These are phyloP conservation scores for Mycena galopus DNA, from an alignment of 768 basidiomycete species.

Conservation along the genomic window DNA sequence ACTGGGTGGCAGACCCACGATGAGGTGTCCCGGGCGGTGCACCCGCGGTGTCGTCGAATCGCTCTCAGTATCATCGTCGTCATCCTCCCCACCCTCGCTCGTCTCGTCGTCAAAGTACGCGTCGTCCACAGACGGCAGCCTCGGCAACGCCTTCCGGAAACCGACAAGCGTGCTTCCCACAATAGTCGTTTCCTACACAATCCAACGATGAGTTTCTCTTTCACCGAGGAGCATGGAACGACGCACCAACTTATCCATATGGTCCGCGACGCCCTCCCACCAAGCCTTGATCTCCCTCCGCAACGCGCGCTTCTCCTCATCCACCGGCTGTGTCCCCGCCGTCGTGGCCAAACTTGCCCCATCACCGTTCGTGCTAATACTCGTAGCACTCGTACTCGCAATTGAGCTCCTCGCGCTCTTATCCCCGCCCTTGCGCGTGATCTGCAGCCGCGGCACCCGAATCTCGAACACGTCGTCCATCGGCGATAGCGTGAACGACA, in stretches of 20 bases:
- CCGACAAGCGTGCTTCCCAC: conserved; percentile 43
- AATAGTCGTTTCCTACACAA: conserved; percentile 59
- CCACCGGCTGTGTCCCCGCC: conserved; percentile 30
- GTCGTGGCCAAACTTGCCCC: conserved; percentile 21
- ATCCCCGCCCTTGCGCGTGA: conserved; percentile 48
- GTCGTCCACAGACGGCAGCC: conserved; percentile 70
- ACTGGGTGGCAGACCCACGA: conserved; percentile 31
- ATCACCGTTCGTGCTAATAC: conserved; percentile 27
- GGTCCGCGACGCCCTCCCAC: conserved; percentile 75
- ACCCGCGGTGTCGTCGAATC: conserved; percentile 28
- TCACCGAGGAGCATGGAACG: not conserved
- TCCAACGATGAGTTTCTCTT: not conserved
- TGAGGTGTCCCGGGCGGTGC: not conserved
- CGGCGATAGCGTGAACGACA: conserved; percentile 61
- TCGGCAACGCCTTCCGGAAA: conserved; percentile 65
- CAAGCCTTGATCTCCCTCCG: conserved; percentile 72
- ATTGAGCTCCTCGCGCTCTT: conserved; percentile 13
- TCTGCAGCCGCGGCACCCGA: conserved; percentile 70
- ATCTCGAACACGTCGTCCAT: conserved; percentile 74
- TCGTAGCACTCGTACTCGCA: not conserved
- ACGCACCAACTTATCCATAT: conserved; percentile 72
- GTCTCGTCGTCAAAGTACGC: conserved; percentile 54
- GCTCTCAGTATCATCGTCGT: not conserved
- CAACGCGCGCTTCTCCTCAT: conserved; percentile 62
- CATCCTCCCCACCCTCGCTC: conserved; percentile 36